Conservation (phyloP, 345 rosid genomes). For the Pugionium cornutum region DNA sequence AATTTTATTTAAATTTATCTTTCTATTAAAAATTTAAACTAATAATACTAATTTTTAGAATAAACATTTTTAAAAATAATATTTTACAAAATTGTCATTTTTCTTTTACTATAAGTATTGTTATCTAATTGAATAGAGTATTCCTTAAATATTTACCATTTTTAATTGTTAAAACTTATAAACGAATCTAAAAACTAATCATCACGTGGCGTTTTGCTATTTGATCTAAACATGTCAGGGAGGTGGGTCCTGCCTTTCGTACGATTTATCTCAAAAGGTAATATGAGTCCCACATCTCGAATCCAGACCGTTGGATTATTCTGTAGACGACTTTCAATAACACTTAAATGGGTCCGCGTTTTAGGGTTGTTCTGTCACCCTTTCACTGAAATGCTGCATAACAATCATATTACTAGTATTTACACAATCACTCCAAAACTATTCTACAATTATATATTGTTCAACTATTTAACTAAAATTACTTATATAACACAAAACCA, state of each 20-base stretch:
- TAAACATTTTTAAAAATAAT: too few species aligned
- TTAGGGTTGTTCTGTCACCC: conserved; percentile 34
- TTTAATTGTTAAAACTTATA: too few species aligned
- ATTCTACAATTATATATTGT: too few species aligned
- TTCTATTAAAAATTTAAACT: too few species aligned
- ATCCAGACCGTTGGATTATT: conserved; percentile 39
- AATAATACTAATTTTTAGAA: too few species aligned
- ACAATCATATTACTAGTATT: conserved; percentile 7
- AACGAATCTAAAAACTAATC: conserved; percentile 14
- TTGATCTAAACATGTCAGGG: conserved; percentile 41
- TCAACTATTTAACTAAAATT: too few species aligned
- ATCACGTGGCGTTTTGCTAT: conserved; percentile 40
- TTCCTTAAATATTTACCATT: too few species aligned
- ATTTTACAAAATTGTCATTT: too few species aligned
- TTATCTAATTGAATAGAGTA: too few species aligned
- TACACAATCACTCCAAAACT: conserved; percentile 18
- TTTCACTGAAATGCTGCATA: conserved; percentile 34
- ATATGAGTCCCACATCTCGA: conserved; percentile 37
- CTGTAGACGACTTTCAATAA: conserved; percentile 29
- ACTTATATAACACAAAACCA: too few species aligned
- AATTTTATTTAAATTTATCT: too few species aligned
- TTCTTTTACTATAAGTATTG: too few species aligned
- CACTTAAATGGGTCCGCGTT: conserved; percentile 23
- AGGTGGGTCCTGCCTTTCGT: conserved; percentile 21
- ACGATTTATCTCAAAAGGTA: conserved; percentile 43